Base-by-base conservation (phyloP, 345 rosid genomes). In the Camelina laxa region DNA sequence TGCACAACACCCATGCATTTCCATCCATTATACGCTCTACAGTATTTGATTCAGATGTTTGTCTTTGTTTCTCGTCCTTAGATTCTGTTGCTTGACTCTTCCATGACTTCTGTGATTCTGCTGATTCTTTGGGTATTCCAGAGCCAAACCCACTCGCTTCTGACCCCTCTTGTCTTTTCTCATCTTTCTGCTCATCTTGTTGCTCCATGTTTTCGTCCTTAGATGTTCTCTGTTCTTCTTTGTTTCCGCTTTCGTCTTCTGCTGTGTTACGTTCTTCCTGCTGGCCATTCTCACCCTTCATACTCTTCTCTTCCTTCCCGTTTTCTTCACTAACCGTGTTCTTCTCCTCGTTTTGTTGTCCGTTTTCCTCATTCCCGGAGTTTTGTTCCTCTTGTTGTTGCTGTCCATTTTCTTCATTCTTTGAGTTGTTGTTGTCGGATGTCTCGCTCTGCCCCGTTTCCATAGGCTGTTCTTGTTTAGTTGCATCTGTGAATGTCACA, bases 51-150 rank as follows among this genome's bases (percentile, higher is more conserved):
- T 76, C 87, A 1, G 77, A 80, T 56, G 77, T 85, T 17, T 83
- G 79, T 72, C 97, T 87, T 81, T 87, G 91, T 73, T 91, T 91
- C 84, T 91, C 90, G 38, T 78, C 84, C 44, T 84, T 87, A 0
- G 97, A 91, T 76, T 89, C 91, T 17, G 72, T 69, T 41, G 86
- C 90, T 50, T 91, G 97, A 41, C 96, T 88, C 48, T 80, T 69
- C 97, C 96, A 91, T 4, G 88, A 80, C 69, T 84, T 91, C 64
- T 88, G 87, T 11, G 96, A 89, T 75, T 91, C 96, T 9, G 68
- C 79, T 1, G 97, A 87, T 80, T 89, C 97, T 76, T 89, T 87
- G 0, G 97, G 97, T 65, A 92, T 95, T 51, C 84, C 94, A 1
- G 89, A 68, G 16, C 76, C 69, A 48, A 42, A 66, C 53, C 78